These are phyloP conservation scores for Ceratobasidium theobromae DNA, from an alignment of 1,284 basidiomycete species.

Conservation along the genomic window DNA sequence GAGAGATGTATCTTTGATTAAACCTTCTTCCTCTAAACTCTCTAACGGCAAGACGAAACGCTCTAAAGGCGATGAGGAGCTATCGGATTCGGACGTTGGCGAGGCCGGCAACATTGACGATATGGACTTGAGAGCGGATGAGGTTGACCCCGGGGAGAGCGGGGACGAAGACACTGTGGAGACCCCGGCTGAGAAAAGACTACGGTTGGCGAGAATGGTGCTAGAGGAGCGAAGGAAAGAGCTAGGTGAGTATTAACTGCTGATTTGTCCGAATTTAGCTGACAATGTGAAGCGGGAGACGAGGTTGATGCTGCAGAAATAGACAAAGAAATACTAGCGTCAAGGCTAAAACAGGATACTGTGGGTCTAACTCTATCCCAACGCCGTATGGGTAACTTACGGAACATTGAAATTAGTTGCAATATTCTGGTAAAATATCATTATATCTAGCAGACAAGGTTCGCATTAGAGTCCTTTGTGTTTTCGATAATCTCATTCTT, in stretches of 20 bases:
- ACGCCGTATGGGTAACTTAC: not conserved
- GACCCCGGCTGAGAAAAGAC: conserved; percentile 91
- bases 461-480: conserved; percentile 37
- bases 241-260: conserved; percentile 55
- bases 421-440: conserved; percentile 84
- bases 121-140: conserved; percentile 68
- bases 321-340: conserved; percentile 88
- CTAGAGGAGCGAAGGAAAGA: conserved; percentile 80
- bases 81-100: conserved; percentile 62
- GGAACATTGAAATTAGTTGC: conserved; percentile 45
- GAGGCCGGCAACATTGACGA: conserved; percentile 58
- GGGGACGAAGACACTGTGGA: conserved; percentile 83
- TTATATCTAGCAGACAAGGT: conserved; percentile 74
- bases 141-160: conserved; percentile 58
- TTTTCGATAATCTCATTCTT: not conserved
- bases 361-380: conserved; percentile 43
- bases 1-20: conserved; percentile 19
- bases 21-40: conserved; percentile 30
- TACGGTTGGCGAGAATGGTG: conserved; percentile 89
- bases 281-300: conserved; percentile 58
- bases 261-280: conserved; percentile 21
- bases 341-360: conserved; percentile 87
- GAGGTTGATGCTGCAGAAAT: conserved; percentile 93
- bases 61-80: conserved; percentile 63
- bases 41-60: conserved; percentile 23